These are phyloP conservation scores for Phoma sp. DNA, from an alignment of 2,329 filamentous ascomycete genomes.

Conservation along the genomic window DNA sequence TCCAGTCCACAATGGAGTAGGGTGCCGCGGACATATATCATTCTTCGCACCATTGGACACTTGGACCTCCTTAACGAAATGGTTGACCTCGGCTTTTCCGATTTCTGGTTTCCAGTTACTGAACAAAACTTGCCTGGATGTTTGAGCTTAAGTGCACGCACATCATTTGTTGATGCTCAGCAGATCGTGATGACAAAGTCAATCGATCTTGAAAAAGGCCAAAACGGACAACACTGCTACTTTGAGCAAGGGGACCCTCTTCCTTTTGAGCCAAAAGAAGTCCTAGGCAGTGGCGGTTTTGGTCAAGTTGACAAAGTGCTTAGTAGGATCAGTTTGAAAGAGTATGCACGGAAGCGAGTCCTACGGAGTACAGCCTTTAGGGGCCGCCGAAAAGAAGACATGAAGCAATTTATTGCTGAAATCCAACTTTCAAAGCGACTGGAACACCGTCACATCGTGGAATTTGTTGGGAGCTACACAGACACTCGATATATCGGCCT, in stretches of 20 bases:
- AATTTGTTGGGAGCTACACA: conserved; percentile 39
- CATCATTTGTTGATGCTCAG: neutral
- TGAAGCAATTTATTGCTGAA: neutral
- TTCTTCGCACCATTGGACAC: neutral
- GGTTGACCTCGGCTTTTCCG: neutral
- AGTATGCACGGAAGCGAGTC: neutral
- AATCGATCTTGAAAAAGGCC: neutral
- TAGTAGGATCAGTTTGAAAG: neutral
- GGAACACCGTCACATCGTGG: conserved; percentile 28
- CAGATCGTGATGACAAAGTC: neutral
- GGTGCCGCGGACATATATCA: neutral
- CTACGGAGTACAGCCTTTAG: neutral
- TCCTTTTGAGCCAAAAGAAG: neutral
- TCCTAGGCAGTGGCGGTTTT: neutral
- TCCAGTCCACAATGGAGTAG: neutral
- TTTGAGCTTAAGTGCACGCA: neutral
- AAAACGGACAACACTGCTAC: neutral
- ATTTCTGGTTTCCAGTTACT: neutral
- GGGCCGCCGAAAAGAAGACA: neutral
- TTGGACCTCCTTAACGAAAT: neutral
- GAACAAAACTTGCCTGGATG: neutral
- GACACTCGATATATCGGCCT: conserved; percentile 38
- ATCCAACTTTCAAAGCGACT: neutral
- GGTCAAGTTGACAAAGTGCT: neutral
- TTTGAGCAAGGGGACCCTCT: neutral